These are phyloP conservation scores for Eutrema japonicum DNA, from an alignment of 345 rosid genomes.

Conservation along the genomic window DNA sequence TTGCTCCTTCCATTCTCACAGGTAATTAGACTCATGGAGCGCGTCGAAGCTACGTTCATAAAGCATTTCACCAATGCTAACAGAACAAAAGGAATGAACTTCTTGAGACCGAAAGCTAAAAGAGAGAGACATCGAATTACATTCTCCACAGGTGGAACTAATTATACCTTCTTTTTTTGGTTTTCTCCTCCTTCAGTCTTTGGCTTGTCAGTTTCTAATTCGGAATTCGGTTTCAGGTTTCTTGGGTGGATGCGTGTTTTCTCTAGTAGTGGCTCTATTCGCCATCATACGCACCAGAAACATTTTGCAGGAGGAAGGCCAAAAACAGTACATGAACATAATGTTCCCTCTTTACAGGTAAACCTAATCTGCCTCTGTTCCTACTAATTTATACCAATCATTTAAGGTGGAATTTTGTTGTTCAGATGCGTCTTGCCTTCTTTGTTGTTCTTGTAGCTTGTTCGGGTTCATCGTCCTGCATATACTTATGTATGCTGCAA, in stretches of 20 bases:
- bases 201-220: neutral
- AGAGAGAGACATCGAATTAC: slow-evolving; percentile 66
- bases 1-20: slow-evolving; percentile 1
- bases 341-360: slow-evolving; percentile 73
- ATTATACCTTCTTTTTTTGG: neutral
- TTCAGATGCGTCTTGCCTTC: neutral
- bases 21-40: slow-evolving; percentile 58
- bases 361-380: neutral
- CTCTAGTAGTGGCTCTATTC: slow-evolving; percentile 54
- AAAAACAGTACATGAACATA: slow-evolving; percentile 52
- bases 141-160: slow-evolving; percentile 54
- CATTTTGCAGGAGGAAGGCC: slow-evolving; percentile 44
- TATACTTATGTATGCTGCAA: slow-evolving; percentile 51
- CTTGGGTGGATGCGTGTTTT: slow-evolving; percentile 56
- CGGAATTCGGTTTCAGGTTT: slow-evolving; percentile 49
- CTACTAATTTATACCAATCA: neutral
- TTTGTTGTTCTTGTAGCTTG: slow-evolving; percentile 43
- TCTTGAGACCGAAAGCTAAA: slow-evolving; percentile 59
- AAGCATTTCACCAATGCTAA: slow-evolving; percentile 72
- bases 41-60: slow-evolving; percentile 67
- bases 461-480: slow-evolving; percentile 57
- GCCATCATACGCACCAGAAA: slow-evolving; percentile 48
- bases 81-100: slow-evolving; percentile 62
- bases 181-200: neutral
- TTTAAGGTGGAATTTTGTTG: neutral